Evolutionary conservation across 2,329 filamentous ascomycete species (phyloP).

Genomic region (Xylaria sp.): DNA sequence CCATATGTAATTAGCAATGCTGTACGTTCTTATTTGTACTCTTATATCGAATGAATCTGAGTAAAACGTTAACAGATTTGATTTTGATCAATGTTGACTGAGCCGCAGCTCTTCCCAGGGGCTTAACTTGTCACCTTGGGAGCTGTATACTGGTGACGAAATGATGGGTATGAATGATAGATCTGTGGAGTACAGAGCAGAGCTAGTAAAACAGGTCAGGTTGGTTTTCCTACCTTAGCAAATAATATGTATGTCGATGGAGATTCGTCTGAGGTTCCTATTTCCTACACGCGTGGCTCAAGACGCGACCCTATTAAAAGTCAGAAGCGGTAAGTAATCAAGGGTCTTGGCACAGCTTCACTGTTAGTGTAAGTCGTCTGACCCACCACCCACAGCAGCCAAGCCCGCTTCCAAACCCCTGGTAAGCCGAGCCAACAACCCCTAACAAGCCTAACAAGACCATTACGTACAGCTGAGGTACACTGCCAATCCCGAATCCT

Average conservation of each 20-base stretch:
- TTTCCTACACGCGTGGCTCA: slow-evolving; percentile 35
- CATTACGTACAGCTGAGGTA: slow-evolving; percentile 1
- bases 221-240: background rate
- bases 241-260: slow-evolving; percentile 3
- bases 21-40: background rate
- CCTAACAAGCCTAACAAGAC: background rate
- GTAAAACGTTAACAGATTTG: background rate
- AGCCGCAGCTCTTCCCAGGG: background rate
- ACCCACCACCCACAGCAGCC: background rate
- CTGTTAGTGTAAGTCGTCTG: no score
- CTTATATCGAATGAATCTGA: background rate
- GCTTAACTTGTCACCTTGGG: background rate
- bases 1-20: slow-evolving; percentile 5
- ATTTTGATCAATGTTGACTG: background rate
- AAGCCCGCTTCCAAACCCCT: slow-evolving; percentile 4
- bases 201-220: background rate
- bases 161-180: background rate
- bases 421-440: background rate
- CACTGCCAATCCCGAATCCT: background rate
- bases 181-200: no score
- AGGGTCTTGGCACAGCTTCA: background rate
- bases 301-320: slow-evolving; percentile 45
- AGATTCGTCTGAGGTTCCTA: slow-evolving; percentile 8
- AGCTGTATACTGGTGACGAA: background rate
- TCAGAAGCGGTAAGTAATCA: background rate